Conservation (phyloP, 2,329 filamentous ascomycete species). For the Alternaria gansuensis region DNA sequence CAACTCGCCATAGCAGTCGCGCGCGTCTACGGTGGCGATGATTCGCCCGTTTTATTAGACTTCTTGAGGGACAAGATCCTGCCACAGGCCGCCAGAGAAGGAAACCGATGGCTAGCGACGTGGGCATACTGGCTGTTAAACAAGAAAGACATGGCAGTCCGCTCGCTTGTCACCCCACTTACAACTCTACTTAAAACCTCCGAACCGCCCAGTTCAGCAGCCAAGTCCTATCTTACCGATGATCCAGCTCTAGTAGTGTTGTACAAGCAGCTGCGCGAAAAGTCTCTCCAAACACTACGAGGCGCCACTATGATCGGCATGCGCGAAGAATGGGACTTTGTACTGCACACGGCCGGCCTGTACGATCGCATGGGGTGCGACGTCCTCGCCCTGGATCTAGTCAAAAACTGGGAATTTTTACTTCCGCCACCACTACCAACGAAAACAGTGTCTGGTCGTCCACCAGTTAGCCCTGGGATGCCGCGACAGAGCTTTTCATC, state of each 20-base stretch:
- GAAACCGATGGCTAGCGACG: conserved; percentile 91
- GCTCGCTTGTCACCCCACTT: conserved; percentile 82
- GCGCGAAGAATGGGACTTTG: conserved; percentile 85
- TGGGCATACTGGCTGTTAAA: conserved; percentile 96
- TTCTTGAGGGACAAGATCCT: conserved; percentile 84
- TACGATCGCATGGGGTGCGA: conserved; percentile 96
- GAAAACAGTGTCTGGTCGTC: conserved; percentile 26
- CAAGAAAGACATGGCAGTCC: conserved; percentile 82
- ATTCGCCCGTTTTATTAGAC: conserved; percentile 74
- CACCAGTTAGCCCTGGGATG: conserved; percentile 41
- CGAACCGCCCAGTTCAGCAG: conserved; percentile 72
- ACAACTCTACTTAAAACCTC: conserved; percentile 76
- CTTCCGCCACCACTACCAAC: conserved; percentile 50
- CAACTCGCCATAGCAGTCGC: conserved; percentile 90
- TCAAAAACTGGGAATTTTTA: conserved; percentile 84
- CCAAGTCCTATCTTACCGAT: conserved; percentile 84
- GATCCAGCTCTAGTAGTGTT: conserved; percentile 89
- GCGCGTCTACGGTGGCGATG: conserved; percentile 87
- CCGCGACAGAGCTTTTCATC: conserved; percentile 37
- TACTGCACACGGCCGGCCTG: conserved; percentile 82
- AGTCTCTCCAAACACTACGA: conserved; percentile 81
- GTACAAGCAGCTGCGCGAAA: conserved; percentile 84
- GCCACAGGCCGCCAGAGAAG: conserved; percentile 77
- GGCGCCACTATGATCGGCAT: conserved; percentile 85
- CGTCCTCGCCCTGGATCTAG: conserved; percentile 83